These are phyloP conservation scores for Aegilops umbellulata DNA, from an alignment of 176 grass and related monocot species.

Conservation along the genomic window DNA sequence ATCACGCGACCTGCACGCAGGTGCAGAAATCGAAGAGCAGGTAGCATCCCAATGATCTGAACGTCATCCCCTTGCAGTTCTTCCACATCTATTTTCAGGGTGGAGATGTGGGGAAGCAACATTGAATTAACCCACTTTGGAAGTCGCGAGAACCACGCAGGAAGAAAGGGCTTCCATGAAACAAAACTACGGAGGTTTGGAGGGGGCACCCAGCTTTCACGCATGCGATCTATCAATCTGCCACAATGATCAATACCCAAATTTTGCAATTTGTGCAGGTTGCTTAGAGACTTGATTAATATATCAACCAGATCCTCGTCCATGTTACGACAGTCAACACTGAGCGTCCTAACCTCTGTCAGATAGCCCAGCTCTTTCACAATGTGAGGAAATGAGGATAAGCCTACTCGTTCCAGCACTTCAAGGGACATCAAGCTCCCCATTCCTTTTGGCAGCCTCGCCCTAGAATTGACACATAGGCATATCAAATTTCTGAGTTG, in stretches of 20 bases:
- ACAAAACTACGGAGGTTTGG: not conserved
- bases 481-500: too few relatives aligned
- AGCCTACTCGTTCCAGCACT: too few relatives aligned
- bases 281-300: not conserved
- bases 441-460: too few relatives aligned
- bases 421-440: too few relatives aligned
- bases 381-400: too few relatives aligned
- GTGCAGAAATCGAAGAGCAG: not conserved
- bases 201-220: not conserved
- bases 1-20: fast-evolving
- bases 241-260: fast-evolving
- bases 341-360: not conserved
- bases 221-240: not conserved
- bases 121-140: not conserved
- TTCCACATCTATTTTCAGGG: not conserved
- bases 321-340: fast-evolving
- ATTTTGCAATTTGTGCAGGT: not conserved
- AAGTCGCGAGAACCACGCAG: not conserved
- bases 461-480: fast-evolving
- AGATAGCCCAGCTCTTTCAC: not conserved
- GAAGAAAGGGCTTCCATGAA: fast-evolving
- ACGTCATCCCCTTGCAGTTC: not conserved
- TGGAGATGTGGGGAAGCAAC: not conserved
- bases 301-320: too few relatives aligned
- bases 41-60: not conserved